Evolutionary conservation across 805 yeast species (phyloP).

Genomic region (Pichia gijzeniarum): DNA sequence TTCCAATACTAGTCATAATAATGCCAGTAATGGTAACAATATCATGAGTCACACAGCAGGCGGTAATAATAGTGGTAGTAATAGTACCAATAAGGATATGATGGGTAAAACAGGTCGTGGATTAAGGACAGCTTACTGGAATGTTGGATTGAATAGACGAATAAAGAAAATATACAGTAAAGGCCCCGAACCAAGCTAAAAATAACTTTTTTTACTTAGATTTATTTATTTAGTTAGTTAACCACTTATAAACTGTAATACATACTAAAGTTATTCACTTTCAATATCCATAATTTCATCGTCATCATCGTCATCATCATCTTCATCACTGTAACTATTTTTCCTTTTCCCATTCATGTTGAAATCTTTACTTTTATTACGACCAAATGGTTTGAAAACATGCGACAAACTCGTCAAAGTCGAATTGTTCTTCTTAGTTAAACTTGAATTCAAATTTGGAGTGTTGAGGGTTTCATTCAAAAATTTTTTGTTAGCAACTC

Average conservation of each 20-base stretch:
- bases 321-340: background rate
- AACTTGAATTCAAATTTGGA: background rate
- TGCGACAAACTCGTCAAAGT: background rate
- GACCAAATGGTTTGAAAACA: constrained; percentile 1
- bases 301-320: constrained; percentile 13
- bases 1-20: background rate
- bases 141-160: constrained; percentile 28
- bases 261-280: constrained; percentile 34
- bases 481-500: constrained; percentile 20
- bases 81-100: constrained; percentile 14
- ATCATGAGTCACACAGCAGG: background rate
- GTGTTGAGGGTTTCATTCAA: constrained; percentile 3
- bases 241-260: too few relatives aligned
- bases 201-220: background rate
- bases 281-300: constrained; percentile 58
- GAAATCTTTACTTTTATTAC: background rate
- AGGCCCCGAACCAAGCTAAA: constrained; percentile 20
- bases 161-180: constrained; percentile 20
- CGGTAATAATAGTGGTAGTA: background rate
- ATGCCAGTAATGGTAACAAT: background rate
- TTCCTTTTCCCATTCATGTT: background rate
- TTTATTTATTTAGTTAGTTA: background rate
- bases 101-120: constrained; percentile 25
- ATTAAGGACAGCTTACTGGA: constrained; percentile 30
- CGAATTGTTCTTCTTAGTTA: background rate